Evolutionary conservation across 495 filamentous ascomycete genomes (phyloP).

Genomic region (Chaetomium fimeti): DNA sequence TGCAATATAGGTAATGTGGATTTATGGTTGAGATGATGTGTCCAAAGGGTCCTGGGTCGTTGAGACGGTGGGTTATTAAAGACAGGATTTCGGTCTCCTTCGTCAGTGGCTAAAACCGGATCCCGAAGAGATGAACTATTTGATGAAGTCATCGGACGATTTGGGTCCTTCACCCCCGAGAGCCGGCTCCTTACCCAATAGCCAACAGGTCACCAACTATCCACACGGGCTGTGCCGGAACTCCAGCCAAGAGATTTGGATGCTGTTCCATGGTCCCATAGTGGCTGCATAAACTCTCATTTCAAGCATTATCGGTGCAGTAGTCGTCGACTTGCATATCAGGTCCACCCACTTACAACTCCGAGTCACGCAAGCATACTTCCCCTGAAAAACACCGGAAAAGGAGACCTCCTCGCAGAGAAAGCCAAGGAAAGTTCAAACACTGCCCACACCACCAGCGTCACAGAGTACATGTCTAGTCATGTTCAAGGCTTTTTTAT

Average conservation of each 20-base stretch:
- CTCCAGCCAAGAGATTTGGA: constrained; percentile 4
- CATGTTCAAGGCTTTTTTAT: constrained; percentile 27
- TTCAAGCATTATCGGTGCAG: not conserved
- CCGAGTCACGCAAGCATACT: too few species aligned
- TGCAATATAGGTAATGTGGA: not conserved
- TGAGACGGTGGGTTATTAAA: constrained; percentile 25
- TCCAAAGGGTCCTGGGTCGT: constrained; percentile 13
- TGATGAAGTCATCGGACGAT: constrained; percentile 32
- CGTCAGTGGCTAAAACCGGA: constrained; percentile 27
- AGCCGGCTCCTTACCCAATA: constrained; percentile 9
- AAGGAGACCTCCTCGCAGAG: not conserved
- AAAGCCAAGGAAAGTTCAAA: not conserved
- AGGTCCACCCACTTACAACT: not conserved
- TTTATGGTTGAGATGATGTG: constrained; percentile 1
- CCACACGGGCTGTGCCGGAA: not conserved
- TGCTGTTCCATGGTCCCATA: not conserved
- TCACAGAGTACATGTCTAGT: constrained; percentile 26
- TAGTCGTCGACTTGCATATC: not conserved
- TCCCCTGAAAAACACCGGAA: too few species aligned
- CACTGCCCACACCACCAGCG: not conserved
- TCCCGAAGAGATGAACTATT: constrained; percentile 14
- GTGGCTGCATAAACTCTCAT: constrained; percentile 18
- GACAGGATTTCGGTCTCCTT: constrained; percentile 5
- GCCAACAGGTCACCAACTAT: constrained; percentile 10
- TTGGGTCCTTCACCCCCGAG: not conserved